phyloP scores from a whole-genome alignment of 495 filamentous ascomycete genomes.

The Bryoglossum gracile region DNA sequence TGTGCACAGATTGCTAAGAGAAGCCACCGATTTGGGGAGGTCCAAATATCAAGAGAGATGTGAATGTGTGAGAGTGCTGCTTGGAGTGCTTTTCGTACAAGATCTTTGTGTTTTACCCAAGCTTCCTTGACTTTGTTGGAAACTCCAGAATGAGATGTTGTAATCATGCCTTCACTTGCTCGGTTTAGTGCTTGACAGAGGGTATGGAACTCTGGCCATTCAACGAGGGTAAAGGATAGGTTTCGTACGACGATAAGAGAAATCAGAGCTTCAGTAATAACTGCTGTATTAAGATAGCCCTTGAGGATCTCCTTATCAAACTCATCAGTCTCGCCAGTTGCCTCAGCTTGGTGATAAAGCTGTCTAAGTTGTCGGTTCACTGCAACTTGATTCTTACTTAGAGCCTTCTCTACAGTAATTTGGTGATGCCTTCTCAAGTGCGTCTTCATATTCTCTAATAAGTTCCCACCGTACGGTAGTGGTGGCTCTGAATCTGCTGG shows the following conservation, averaged over 20 bases:
- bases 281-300: neutral
- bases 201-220: neutral
- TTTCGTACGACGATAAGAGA: neutral
- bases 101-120: neutral
- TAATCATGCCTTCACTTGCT: neutral
- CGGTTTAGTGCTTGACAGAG: neutral
- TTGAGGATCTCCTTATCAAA: neutral
- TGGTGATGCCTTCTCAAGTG: neutral
- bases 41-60: neutral
- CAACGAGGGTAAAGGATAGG: neutral
- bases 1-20: conserved; percentile 2
- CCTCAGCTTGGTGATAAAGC: neutral
- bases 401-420: neutral
- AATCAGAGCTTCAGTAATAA: neutral
- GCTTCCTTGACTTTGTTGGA: neutral
- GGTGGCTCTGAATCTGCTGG: too few relatives aligned
- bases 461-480: neutral
- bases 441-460: neutral
- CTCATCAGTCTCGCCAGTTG: neutral
- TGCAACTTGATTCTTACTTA: neutral
- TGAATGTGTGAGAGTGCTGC: neutral
- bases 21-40: neutral
- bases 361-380: neutral
- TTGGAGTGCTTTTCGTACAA: neutral
- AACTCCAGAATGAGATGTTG: neutral